Evolutionary conservation across 345 rosid genomes (phyloP), one percentile per base, ranked within the genome.

Genomic region (Mercurialis annua): DNA sequence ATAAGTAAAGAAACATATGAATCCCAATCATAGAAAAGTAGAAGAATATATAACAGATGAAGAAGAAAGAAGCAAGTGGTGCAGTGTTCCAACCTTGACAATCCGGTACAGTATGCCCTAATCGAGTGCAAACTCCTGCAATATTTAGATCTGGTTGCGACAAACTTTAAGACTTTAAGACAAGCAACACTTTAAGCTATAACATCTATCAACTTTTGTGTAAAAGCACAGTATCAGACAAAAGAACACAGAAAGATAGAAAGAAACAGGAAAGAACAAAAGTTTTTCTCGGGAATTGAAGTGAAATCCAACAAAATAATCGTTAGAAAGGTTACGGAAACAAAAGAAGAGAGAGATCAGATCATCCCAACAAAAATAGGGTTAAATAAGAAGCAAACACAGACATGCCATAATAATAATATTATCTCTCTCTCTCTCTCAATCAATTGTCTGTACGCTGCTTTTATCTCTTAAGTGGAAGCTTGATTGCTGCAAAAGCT

Each of bases 401-500:
- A 77, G 76, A 75, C 74, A 83, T 85, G 87, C 90, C 88, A 85
- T 83, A 80, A 87, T 81, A 73, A 74, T 77, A 66, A 74, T 63
- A 76, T 74, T 74, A 0, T 74, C n/a, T 56, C 63, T 36, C 36
- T 73, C 44, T 65, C 61, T 43, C 55, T 75, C 66, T 72, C n/a
- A n/a, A n/a, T n/a, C n/a, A n/a, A n/a, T n/a, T n/a, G n/a, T n/a
- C n/a, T n/a, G n/a, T n/a, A n/a, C n/a, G n/a, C 68, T 73, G 69
- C 59, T 75, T n/a, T 59, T 66, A 55, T 69, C 59, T 62, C 51
- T 75, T 44, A 62, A 65, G 84, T 74, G 87, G 75, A 57, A 69
- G 85, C 80, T 86, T 82, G 82, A 84, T 87, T 90, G 84, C 87
- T 82, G 90, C 67, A 81, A 83, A 86, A 88, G 94, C 85, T 82